Conservation (phyloP, 225 moss, liverwort and hornwort genomes). For the Polytrichum commune region DNA sequence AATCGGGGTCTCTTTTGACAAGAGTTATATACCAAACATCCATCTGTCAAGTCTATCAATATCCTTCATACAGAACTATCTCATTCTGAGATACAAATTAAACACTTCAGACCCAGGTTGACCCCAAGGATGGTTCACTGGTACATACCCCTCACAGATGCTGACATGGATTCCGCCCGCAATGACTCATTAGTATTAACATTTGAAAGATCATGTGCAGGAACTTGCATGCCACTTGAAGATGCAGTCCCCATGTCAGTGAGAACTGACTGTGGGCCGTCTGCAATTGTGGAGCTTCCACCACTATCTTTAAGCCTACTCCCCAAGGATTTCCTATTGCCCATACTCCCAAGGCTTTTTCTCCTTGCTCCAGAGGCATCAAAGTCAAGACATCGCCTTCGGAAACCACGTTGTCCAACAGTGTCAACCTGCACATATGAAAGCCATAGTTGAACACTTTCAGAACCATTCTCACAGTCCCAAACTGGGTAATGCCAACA, state of each 20-base stretch:
- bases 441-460: no score
- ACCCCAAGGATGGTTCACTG: background rate
- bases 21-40: no score
- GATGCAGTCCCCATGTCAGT: constrained; percentile 51
- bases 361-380: constrained; percentile 80
- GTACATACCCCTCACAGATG: constrained; percentile 30
- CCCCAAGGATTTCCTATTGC: constrained; percentile 56
- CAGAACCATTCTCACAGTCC: no score
- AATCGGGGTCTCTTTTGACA: no score
- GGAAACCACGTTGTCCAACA: constrained; percentile 68
- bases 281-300: constrained; percentile 31
- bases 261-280: constrained; percentile 35
- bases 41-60: no score
- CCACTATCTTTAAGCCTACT: constrained; percentile 55
- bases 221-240: constrained; percentile 36
- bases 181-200: constrained; percentile 21
- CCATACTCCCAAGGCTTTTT: constrained; percentile 73
- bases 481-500: no score
- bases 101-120: background rate
- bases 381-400: constrained; percentile 88
- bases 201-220: constrained; percentile 15
- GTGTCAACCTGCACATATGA: constrained; percentile 40
- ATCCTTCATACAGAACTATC: no score
- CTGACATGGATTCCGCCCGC: constrained; percentile 25
- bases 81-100: background rate